Evolutionary conservation across 495 filamentous ascomycete genomes (phyloP).

Genomic region (Aspergillus sparsus): DNA sequence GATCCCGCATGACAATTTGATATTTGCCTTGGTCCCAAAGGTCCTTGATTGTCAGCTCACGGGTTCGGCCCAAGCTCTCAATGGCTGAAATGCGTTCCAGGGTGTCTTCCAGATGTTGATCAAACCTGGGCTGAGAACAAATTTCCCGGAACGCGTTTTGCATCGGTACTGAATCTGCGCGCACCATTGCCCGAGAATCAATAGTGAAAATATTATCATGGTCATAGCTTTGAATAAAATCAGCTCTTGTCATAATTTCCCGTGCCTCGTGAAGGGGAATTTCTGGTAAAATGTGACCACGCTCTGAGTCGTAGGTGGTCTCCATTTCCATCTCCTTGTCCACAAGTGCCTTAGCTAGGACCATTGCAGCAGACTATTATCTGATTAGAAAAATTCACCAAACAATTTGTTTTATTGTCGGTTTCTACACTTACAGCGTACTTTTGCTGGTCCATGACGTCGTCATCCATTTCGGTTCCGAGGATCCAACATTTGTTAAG

Average conservation of each 20-base stretch:
- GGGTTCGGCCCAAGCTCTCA: conserved; percentile 87
- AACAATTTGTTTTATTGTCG: neutral
- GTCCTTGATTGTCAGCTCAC: conserved; percentile 89
- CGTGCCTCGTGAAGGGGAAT: conserved; percentile 83
- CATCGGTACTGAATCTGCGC: conserved; percentile 96
- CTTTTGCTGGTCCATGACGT: conserved; percentile 99
- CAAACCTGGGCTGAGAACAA: conserved; percentile 70
- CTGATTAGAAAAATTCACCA: conserved; percentile 12
- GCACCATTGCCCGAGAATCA: conserved; percentile 80
- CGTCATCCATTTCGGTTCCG: conserved; percentile 92
- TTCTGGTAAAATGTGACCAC: conserved; percentile 76
- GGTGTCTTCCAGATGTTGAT: conserved; percentile 78
- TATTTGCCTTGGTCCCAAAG: conserved; percentile 78
- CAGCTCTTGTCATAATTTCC: conserved; percentile 90
- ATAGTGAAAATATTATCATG: conserved; percentile 96
- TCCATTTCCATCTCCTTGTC: conserved; percentile 72
- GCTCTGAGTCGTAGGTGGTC: conserved; percentile 58
- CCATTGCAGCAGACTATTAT: conserved; percentile 80
- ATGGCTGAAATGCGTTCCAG: conserved; percentile 83
- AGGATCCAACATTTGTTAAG: conserved; percentile 94
- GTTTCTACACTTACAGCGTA: conserved; percentile 63
- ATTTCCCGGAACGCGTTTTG: conserved; percentile 86
- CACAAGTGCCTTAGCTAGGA: conserved; percentile 86
- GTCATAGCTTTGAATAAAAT: conserved; percentile 92
- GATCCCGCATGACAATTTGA: conserved; percentile 59